These are phyloP conservation scores for Backusella parvicylindrica DNA, from an alignment of 192 early-diverging fungal genomes.

Conservation along the genomic window DNA sequence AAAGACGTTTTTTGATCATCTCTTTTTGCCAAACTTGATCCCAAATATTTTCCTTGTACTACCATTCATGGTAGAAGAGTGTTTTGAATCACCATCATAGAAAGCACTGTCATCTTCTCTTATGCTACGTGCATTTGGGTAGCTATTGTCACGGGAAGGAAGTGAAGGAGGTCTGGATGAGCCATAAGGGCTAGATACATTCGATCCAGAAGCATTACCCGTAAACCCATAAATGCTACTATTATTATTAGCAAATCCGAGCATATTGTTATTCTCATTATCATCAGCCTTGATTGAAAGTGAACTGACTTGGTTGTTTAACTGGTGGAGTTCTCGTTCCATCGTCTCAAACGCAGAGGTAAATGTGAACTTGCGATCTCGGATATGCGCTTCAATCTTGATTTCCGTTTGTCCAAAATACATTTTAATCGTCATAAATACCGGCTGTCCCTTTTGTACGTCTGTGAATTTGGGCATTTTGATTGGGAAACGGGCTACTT, in stretches of 20 bases:
- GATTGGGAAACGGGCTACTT: conserved; percentile 28
- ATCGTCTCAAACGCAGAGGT: conserved; percentile 18
- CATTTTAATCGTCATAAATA: conserved; percentile 38
- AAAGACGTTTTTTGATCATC: not conserved
- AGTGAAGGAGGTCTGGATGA: conserved; percentile 2
- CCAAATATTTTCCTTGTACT: conserved; percentile 10
- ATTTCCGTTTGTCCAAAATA: conserved; percentile 49
- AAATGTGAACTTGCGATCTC: conserved; percentile 35
- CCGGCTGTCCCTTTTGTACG: conserved; percentile 33
- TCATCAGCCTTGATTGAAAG: conserved; percentile 2
- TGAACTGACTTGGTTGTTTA: not conserved
- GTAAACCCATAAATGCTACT: not conserved
- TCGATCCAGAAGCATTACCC: conserved; percentile 4
- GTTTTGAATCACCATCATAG: not conserved
- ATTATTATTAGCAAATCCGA: not conserved
- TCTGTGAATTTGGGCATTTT: conserved; percentile 27
- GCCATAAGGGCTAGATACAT: not conserved
- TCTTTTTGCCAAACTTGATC: conserved; percentile 3
- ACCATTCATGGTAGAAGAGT: not conserved
- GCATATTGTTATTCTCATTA: not conserved
- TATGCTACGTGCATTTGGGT: not conserved
- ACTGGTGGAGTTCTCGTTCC: not conserved
- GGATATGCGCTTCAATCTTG: conserved; percentile 19
- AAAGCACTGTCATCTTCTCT: not conserved
- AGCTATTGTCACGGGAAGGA: not conserved